Base-by-base conservation (phyloP, 139 green algal species). In the Haematococcus lacustris region DNA sequence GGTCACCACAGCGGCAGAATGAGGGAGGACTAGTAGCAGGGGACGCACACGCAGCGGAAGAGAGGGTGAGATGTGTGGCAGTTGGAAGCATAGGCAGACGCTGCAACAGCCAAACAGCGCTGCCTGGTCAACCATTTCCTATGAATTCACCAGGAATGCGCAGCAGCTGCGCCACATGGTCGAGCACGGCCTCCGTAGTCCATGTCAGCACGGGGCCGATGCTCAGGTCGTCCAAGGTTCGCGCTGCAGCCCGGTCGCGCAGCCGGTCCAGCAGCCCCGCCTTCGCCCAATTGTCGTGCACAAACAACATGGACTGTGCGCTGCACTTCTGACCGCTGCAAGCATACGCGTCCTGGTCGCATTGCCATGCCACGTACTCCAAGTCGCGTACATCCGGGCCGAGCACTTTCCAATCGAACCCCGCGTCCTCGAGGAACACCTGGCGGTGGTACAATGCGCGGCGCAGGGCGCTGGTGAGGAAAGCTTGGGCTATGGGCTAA, bases 381-480 rank as follows among this genome's bases (percentile, higher is more conserved):
- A 90, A 25, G 37, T 91, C 73, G 1, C 64, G 23, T 37, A 92
- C 80, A 74, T 97, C 91, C 1, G 92, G 92, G 3, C 93, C 93
- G 43, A 98, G 82, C 21, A 98, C 70, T 84, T 98, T 98, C 94
- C 94, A 98, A 85, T 98, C 94, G 73, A 97, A 98, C 1, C 94
- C 94, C 0, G 94, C 94, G 72, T 98, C 94, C 83, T 98, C 94
- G 51, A 98, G 74, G 60, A 89, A 92, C 32, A 97, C 80, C 82
- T 91, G 83, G 23, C 72, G n/a, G n/a, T n/a, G n/a, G n/a, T n/a
- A n/a, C n/a, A n/a, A n/a, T n/a, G n/a, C n/a, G n/a, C n/a, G n/a
- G n/a, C n/a, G n/a, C n/a, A 3, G 33, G 21, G 17, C 17, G 50
- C 23, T 23, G 50, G 50, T 17, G 50, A n/a, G 17, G n/a, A n/a